phyloP scores from a whole-genome alignment of 129 eudicot species.

The Tagetes patula region DNA sequence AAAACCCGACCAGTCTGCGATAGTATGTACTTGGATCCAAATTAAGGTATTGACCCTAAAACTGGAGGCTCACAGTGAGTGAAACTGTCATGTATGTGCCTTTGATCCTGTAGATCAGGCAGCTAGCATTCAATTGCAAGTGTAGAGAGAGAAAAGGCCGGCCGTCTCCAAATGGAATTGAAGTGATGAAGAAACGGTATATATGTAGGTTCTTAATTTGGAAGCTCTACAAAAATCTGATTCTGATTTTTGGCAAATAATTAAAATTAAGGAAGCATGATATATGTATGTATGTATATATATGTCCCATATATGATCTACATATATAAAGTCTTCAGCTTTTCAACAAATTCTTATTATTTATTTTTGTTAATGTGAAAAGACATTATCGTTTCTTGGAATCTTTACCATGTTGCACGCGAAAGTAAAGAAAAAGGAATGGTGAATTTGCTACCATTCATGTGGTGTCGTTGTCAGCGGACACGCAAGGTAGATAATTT shows the following conservation, averaged over 20 bases:
- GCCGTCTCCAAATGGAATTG: slow-evolving; percentile 19
- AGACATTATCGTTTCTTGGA: slow-evolving; percentile 33
- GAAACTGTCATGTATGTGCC: slow-evolving; percentile 39
- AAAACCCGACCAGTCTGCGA: slow-evolving; percentile 8
- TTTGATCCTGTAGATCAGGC: slow-evolving; percentile 33
- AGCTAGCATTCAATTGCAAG: slow-evolving; percentile 24
- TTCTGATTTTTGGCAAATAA: slow-evolving; percentile 26
- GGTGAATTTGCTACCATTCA: slow-evolving; percentile 63
- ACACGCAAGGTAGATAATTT: slow-evolving; percentile 31
- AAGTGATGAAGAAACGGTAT: slow-evolving; percentile 24
- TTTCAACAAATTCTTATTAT: slow-evolving; percentile 13
- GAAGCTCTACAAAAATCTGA: slow-evolving; percentile 22
- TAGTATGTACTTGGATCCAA: slow-evolving; percentile 27
- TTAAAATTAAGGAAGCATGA: slow-evolving; percentile 15
- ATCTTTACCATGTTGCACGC: slow-evolving; percentile 63
- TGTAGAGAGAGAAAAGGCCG: slow-evolving; percentile 20
- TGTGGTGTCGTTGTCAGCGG: slow-evolving; percentile 47
- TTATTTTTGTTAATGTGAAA: slow-evolving; percentile 27
- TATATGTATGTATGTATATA: slow-evolving; percentile 13
- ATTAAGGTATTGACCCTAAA: slow-evolving; percentile 16
- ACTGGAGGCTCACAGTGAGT: slow-evolving; percentile 34
- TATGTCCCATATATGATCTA: slow-evolving; percentile 6
- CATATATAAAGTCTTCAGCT: slow-evolving; percentile 1
- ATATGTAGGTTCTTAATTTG: slow-evolving; percentile 26
- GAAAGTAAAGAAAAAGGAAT: slow-evolving; percentile 61